Conservation (phyloP, 495 filamentous ascomycete species). For the Penicillium fimorum region DNA sequence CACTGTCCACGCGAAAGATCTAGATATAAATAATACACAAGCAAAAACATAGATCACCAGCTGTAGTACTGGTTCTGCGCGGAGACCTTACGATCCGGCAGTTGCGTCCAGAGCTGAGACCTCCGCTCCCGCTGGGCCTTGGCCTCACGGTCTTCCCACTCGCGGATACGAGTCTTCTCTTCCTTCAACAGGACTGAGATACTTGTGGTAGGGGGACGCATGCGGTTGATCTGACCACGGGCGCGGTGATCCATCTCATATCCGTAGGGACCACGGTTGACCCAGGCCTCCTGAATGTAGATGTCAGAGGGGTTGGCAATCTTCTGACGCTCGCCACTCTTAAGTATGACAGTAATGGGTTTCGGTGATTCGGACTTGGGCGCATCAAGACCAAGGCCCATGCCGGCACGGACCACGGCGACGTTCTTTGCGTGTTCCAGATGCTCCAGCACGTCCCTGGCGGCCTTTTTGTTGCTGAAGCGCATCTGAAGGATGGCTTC, state of each 20-base stretch:
- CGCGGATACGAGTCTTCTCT: slow-evolving; percentile 79
- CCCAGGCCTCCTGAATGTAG: slow-evolving; percentile 91
- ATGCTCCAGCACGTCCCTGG: slow-evolving; percentile 72
- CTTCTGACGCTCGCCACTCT: slow-evolving; percentile 50
- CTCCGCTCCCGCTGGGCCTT: slow-evolving; percentile 66
- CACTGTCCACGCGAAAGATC: slow-evolving; percentile 12
- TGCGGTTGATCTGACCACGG: slow-evolving; percentile 58
- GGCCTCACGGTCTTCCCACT: slow-evolving; percentile 71
- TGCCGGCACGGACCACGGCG: slow-evolving; percentile 74
- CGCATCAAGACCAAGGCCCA: slow-evolving; percentile 68
- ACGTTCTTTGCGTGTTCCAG: slow-evolving; percentile 72
- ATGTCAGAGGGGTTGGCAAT: slow-evolving; percentile 69
- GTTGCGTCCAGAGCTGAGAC: slow-evolving; percentile 75
- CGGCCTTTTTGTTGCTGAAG: slow-evolving; percentile 90
- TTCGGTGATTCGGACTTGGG: slow-evolving; percentile 32
- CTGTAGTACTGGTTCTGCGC: slow-evolving; percentile 82
- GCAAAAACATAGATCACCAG: slow-evolving; percentile 59
- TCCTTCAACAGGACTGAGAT: slow-evolving; percentile 89
- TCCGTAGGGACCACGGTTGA: slow-evolving; percentile 68
- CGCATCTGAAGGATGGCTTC: slow-evolving; percentile 95
- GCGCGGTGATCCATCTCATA: slow-evolving; percentile 61
- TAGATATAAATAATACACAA: slow-evolving; percentile 31
- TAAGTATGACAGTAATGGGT: slow-evolving; percentile 39
- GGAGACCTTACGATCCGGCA: slow-evolving; percentile 64
- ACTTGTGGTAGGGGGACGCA: slow-evolving; percentile 67